Conservation (phyloP, 345 rosid species). For the Microthlaspi erraticum region DNA sequence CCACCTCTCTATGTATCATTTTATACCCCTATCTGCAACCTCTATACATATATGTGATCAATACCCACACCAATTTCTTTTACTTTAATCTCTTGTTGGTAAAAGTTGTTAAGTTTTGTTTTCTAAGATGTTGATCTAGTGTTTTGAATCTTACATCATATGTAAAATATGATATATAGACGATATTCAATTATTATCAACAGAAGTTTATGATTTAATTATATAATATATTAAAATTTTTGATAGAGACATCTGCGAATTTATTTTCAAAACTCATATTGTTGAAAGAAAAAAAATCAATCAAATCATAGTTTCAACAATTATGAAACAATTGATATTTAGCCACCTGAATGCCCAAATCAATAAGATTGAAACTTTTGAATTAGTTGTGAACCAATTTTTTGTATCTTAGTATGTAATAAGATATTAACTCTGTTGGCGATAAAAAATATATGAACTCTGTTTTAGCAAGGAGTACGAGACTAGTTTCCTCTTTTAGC, state of each 20-base stretch:
- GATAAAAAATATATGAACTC: no score
- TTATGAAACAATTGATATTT: background rate
- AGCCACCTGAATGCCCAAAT: background rate
- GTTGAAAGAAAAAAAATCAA: background rate
- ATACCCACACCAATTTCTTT: slow-evolving; percentile 16
- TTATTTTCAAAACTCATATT: background rate
- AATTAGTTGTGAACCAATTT: background rate
- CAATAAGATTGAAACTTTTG: background rate
- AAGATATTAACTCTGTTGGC: slow-evolving; percentile 2
- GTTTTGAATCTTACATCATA: background rate
- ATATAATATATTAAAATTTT: background rate
- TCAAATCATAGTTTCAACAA: background rate
- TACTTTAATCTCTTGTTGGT: slow-evolving; percentile 8
- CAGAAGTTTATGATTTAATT: background rate
- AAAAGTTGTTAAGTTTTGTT: background rate
- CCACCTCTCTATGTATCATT: slow-evolving; percentile 24
- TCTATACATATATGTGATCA: slow-evolving; percentile 11
- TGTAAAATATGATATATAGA: background rate
- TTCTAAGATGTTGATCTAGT: slow-evolving; percentile 1
- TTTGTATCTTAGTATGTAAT: slow-evolving; percentile 2
- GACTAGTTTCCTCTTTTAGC: slow-evolving; percentile 34
- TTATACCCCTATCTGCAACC: slow-evolving; percentile 26
- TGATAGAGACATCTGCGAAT: background rate
- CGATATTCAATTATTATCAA: background rate
- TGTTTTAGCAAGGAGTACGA: slow-evolving; percentile 7